Evolutionary conservation across 208 protist species (phyloP).

Genomic region (Plasmodiophora brassicae): DNA sequence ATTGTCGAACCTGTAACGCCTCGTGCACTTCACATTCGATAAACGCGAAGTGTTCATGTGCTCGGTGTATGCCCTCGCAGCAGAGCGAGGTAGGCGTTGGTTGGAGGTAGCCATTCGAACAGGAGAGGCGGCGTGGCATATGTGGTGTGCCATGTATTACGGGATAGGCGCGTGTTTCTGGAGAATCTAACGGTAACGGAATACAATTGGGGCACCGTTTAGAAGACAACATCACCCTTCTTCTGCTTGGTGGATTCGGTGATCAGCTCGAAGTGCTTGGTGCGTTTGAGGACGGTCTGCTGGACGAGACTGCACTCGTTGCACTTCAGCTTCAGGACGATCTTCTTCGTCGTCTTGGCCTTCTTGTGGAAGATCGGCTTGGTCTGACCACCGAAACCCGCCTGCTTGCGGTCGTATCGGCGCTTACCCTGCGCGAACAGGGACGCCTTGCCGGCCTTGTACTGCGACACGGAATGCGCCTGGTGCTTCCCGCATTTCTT

Average conservation of each 20-base stretch:
- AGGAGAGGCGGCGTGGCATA: no score
- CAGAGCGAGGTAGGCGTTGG: no score
- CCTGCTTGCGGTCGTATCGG: constrained; percentile 99
- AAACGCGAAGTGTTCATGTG: no score
- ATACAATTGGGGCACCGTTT: no score
- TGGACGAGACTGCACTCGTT: constrained; percentile 25
- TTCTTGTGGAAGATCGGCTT: constrained; percentile 99
- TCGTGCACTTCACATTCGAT: no score
- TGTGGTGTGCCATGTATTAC: no score
- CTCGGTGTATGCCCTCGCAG: no score
- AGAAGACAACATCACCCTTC: constrained; percentile 33
- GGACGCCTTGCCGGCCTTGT: constrained; percentile 98
- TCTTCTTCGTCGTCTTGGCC: constrained; percentile 99
- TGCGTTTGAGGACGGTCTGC: constrained; percentile 23
- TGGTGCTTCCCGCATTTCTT: constrained; percentile 49
- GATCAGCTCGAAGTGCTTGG: constrained; percentile 43
- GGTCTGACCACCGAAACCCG: constrained; percentile 99
- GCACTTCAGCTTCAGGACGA: constrained; percentile 94
- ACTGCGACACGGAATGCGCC: constrained; percentile 81
- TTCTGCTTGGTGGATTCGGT: constrained; percentile 34
- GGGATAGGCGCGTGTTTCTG: no score
- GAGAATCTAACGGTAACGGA: no score
- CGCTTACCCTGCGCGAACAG: constrained; percentile 96
- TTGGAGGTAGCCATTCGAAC: no score
- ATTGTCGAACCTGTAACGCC: no score